These are phyloP conservation scores for Mallotus repandus DNA, from an alignment of 441 rosid species.

Conservation along the genomic window DNA sequence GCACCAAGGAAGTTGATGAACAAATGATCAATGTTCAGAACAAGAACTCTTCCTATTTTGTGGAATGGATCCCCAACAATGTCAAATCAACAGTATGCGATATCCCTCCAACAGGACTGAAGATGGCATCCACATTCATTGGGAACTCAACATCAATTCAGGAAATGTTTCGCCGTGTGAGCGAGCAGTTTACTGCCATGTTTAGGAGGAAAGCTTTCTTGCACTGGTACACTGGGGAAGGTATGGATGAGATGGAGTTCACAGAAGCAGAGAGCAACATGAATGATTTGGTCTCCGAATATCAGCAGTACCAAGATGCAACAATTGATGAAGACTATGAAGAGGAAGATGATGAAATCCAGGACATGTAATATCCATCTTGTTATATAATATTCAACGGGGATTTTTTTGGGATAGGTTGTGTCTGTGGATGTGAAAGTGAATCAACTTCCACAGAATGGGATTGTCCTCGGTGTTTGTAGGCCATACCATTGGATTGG, in stretches of 20 bases:
- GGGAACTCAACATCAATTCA: constrained; percentile 58
- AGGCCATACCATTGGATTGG: constrained; percentile 6
- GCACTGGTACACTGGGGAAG: constrained; percentile 63
- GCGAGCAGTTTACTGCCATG: constrained; percentile 66
- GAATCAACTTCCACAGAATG: constrained; percentile 13
- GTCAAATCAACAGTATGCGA: constrained; percentile 62
- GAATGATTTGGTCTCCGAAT: constrained; percentile 63
- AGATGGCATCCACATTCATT: constrained; percentile 58
- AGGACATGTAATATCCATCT: constrained; percentile 22
- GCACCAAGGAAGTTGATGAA: constrained; percentile 63
- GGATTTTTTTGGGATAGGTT: not conserved
- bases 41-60: constrained; percentile 63
- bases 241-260: constrained; percentile 68
- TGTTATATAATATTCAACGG: not conserved
- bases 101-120: constrained; percentile 50
- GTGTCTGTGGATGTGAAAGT: not conserved
- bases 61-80: constrained; percentile 60
- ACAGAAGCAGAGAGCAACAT: constrained; percentile 46
- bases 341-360: constrained; percentile 43
- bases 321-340: constrained; percentile 57
- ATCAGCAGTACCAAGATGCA: constrained; percentile 66
- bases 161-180: constrained; percentile 58
- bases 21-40: constrained; percentile 63
- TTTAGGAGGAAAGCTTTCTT: constrained; percentile 65
- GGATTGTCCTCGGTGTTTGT: not conserved